Base-by-base conservation (phyloP, 208 protist genomes). In the Leishmania lainsoni region DNA sequence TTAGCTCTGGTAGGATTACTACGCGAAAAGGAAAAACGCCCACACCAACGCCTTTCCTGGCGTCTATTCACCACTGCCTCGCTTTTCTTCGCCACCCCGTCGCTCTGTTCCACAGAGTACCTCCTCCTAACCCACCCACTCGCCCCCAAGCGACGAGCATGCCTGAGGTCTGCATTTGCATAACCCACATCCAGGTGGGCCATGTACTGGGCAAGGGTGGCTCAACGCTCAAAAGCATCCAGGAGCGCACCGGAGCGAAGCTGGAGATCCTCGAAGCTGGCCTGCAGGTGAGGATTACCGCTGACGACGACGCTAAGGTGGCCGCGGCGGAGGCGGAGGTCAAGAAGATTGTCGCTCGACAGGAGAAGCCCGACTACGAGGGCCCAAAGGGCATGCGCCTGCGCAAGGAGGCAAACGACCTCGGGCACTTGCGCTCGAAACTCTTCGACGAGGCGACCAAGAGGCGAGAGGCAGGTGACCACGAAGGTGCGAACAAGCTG, bases 341-440 rank as follows among this genome's bases (percentile, higher is more conserved):
- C 35, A 54, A 79, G 16, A 26, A 17, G 0, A 93, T 93, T 45
- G 80, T 93, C 12, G 29, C 61, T 5, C 74, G 86, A n/a, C 85
- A 90, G 73, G 84, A 87, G 78, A 88, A 92, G 54, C 89, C 88
- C 56, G 86, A 93, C 81, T 93, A 93, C 74, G 88, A 91, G 79
- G 90, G 90, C 0, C 75, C 80, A 4, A 74, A 81, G 39, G 90
- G 90, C 4, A 48, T 76, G 35, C 69, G 83, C 32, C 86, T 93
- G 58, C 88, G 90, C 16, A 76, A 71, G 65, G 84, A 91, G 71
- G 90, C 90, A 14, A 85, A 88, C 73, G 81, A 70, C 16, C 69
- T 86, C n/a, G 90, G 79, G 14, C 77, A 82, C 54, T 87, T 86
- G 81, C 90, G 90, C 16, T 81, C 83, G n/a, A 74, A 81, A 35